phyloP scores from a whole-genome alignment of 257 asterid species.

The Primulina tabacum region DNA sequence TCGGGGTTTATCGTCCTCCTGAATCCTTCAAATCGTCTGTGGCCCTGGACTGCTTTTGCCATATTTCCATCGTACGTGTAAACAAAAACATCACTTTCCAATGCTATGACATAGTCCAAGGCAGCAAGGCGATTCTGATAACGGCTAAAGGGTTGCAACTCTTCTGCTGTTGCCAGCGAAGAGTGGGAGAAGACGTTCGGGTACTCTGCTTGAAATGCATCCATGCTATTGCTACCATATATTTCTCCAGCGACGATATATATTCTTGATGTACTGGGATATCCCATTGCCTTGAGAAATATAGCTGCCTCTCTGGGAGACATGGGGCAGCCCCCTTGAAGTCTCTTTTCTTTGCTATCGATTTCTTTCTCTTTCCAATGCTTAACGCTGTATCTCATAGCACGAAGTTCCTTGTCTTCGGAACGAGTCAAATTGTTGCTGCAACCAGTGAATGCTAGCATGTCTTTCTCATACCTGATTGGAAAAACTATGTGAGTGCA shows the following conservation, averaged over 20 bases:
- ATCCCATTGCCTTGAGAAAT: constrained; percentile 89
- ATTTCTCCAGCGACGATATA: constrained; percentile 90
- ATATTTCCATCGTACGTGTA: constrained; percentile 95
- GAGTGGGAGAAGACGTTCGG: constrained; percentile 87
- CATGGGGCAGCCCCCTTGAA: constrained; percentile 93
- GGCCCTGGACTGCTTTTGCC: constrained; percentile 99
- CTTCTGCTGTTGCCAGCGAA: constrained; percentile 67
- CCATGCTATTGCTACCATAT: constrained; percentile 81
- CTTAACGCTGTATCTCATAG: constrained; percentile 70
- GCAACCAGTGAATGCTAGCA: constrained; percentile 99
- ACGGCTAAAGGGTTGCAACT: constrained; percentile 47
- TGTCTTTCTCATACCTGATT: constrained; percentile 86
- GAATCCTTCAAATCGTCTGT: constrained; percentile 78
- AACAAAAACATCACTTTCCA: constrained; percentile 79
- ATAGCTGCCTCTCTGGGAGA: constrained; percentile 89
- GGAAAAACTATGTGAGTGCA: background rate
- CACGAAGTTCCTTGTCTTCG: constrained; percentile 81
- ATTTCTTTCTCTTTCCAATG: constrained; percentile 99
- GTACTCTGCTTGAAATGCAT: constrained; percentile 58
- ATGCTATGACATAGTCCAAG: constrained; percentile 75
- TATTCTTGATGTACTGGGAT: constrained; percentile 67
- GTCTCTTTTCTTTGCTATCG: constrained; percentile 57
- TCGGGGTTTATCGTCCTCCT: constrained; percentile 85
- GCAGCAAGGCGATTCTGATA: constrained; percentile 97
- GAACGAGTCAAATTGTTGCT: constrained; percentile 62